Evolutionary conservation across 805 yeast species (phyloP), one percentile per base, ranked within the genome.

Genomic region (Saccharomycopsis guyanensis): DNA sequence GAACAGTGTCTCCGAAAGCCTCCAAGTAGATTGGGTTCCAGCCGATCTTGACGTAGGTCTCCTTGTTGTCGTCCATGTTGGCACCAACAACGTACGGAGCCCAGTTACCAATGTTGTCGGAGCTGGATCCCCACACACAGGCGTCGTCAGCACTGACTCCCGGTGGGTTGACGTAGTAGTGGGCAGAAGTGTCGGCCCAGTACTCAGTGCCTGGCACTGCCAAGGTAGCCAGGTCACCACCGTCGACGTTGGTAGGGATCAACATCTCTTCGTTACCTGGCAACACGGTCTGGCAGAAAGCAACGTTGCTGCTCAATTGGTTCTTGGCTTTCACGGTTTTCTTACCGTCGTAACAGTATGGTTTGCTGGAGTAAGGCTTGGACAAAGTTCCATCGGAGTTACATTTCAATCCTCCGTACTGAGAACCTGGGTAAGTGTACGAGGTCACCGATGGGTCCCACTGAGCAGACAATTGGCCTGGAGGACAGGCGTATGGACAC

Each of bases 231-330:
- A 69, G 51, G 6, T 66, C 57, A 7, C 76, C 73, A 12, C 70
- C 64, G n/a, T 66, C 71, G 47, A 82, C 78, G 45, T 71, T 61
- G 19, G 94, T 86, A 50, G 96, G 96, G 54, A 88, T 86, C 61
- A 86, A 70, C 96, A 87, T 87, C 56, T 87, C 95, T 68, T 87
- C 96, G 63, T 86, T 85, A 55, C 96, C 96, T 20, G 96, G 96
- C 47, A 88, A 71, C 4, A 88, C 95, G 6, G 96, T 87, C 67
- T 88, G 96, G 63, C 96, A 87, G 64, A 87, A 78, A 5, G 96
- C 89, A 53, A 86, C 88, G 49, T 73, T 68, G 3, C 66, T 50
- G 36, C 70, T 70, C 15, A 82, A 79, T 8, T 61, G 56, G 68
- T 86, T 86, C 47, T 69, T 57, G 20, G 76, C 84, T 27, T 62